Conservation (phyloP, 2,329 filamentous ascomycete genomes). For the Trichoderma koningiopsis region DNA sequence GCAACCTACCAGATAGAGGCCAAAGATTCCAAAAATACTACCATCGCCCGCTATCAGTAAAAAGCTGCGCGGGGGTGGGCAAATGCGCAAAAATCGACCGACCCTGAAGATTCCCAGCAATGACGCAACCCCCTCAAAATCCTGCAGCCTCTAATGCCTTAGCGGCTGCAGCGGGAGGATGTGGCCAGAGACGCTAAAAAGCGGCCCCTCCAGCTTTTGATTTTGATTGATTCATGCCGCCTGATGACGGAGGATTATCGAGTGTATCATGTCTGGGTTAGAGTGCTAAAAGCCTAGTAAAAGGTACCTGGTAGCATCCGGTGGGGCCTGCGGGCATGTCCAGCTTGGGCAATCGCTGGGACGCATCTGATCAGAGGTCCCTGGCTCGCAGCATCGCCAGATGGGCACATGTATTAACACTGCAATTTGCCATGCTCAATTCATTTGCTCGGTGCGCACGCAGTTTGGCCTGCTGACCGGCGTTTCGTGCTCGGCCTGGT, state of each 20-base stretch:
- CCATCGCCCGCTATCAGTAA: background rate
- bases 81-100: background rate
- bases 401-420: background rate
- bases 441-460: background rate
- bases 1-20: background rate
- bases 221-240: background rate
- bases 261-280: background rate
- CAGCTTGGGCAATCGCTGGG: background rate
- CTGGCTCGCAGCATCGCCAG: background rate
- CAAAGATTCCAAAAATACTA: background rate
- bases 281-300: no score
- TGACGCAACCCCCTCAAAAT: slow-evolving; percentile 16
- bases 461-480: slow-evolving; percentile 16
- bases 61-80: background rate
- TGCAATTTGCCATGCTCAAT: background rate
- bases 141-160: slow-evolving; percentile 8
- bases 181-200: slow-evolving; percentile 13
- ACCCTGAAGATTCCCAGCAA: background rate
- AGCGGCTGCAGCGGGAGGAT: slow-evolving; percentile 21
- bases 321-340: background rate
- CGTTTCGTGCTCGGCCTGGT: slow-evolving; percentile 3
- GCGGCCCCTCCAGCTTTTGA: background rate
- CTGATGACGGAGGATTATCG: background rate
- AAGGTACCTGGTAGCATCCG: background rate
- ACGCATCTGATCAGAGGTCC: background rate